A percentile compares a stretch with the other conserved stretches of the same genome.
Conservation (phyloP, 352 stramenopile species). For the Blastocystis sp. region DNA sequence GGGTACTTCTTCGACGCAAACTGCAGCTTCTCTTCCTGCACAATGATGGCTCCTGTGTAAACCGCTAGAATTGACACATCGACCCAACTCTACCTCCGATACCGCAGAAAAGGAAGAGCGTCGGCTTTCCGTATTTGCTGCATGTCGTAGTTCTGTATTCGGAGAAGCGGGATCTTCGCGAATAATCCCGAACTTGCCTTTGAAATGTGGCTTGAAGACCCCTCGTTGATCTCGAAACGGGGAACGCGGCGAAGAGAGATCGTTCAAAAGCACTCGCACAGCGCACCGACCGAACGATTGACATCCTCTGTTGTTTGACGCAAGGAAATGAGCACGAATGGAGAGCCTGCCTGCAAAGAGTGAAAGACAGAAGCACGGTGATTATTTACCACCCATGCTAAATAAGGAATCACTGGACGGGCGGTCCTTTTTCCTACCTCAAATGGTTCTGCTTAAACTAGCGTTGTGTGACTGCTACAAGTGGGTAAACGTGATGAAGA, state of each 20-base stretch:
- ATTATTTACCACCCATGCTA: background rate
- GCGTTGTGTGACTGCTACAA: background rate
- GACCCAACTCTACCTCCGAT: background rate
- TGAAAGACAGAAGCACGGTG: background rate
- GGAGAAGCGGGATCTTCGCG: background rate
- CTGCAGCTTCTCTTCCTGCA: slow-evolving; percentile 34
- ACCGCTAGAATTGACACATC: background rate
- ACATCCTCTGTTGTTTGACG: background rate
- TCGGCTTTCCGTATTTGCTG: slow-evolving; percentile 74
- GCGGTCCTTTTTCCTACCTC: background rate
- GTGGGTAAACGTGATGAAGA: background rate
- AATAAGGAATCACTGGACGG: background rate
- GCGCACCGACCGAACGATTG: background rate
- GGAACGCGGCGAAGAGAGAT: background rate
- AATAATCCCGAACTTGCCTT: background rate
- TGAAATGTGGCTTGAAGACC: background rate
- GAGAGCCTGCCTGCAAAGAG: background rate
- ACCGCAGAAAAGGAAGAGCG: slow-evolving; percentile 15
- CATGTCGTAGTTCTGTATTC: slow-evolving; percentile 77
- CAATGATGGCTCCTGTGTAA: slow-evolving; percentile 33
- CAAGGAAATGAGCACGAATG: background rate
- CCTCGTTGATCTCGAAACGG: background rate
- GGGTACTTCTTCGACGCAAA: slow-evolving; percentile 36
- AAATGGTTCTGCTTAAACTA: background rate
- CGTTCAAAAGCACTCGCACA: background rate